These are phyloP conservation scores for Patellifolia procumbens DNA, from an alignment of 179 eudicot species.

Conservation along the genomic window DNA sequence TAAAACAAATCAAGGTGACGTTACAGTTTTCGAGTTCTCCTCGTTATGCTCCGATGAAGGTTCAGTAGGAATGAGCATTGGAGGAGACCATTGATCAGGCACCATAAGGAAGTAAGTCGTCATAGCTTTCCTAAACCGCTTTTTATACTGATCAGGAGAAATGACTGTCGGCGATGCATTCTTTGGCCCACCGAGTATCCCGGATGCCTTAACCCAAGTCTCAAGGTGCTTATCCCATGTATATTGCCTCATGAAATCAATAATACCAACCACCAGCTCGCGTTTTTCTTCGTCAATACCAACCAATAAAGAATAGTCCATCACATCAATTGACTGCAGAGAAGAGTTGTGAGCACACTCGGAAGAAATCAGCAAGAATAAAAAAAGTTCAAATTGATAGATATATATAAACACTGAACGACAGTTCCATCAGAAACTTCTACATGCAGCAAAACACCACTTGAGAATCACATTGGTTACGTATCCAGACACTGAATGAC, in stretches of 20 bases:
- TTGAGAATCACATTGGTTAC: no score
- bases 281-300: slow-evolving; percentile 84
- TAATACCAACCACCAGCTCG: slow-evolving; percentile 83
- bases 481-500: no score
- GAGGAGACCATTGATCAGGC: slow-evolving; percentile 83
- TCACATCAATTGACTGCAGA: slow-evolving; percentile 77
- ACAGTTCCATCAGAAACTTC: not conserved
- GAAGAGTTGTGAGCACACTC: not conserved
- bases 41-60: slow-evolving; percentile 48
- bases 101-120: slow-evolving; percentile 79
- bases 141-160: slow-evolving; percentile 89
- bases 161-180: slow-evolving; percentile 81
- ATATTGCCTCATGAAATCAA: slow-evolving; percentile 94
- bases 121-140: slow-evolving; percentile 90
- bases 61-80: slow-evolving; percentile 36
- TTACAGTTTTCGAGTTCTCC: slow-evolving; percentile 30
- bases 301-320: slow-evolving; percentile 87
- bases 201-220: slow-evolving; percentile 93
- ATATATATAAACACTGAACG: not conserved
- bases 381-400: not conserved
- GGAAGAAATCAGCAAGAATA: not conserved
- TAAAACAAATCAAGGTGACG: slow-evolving; percentile 21
- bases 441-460: no score
- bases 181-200: slow-evolving; percentile 84
- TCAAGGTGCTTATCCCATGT: slow-evolving; percentile 99